These are phyloP conservation scores for Fusarium floridanum DNA, from an alignment of 2,329 filamentous ascomycete species.

Conservation along the genomic window DNA sequence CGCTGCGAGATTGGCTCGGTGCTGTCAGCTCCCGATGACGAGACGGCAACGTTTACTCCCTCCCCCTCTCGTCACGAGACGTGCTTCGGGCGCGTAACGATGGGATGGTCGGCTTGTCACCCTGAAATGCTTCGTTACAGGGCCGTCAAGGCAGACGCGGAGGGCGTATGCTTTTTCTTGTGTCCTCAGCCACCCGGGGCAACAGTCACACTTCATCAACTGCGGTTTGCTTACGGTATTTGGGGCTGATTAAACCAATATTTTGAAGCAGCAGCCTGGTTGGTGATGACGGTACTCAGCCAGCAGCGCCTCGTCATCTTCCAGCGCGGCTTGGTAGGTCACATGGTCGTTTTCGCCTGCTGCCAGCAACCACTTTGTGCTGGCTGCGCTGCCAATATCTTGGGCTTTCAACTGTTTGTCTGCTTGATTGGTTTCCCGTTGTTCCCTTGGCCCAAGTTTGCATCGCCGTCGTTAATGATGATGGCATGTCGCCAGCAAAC, in stretches of 20 bases:
- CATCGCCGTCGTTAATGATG: not conserved
- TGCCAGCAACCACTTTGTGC: not conserved
- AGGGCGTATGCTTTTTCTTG: not conserved
- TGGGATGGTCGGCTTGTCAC: not conserved
- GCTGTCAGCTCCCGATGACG: conserved; percentile 11
- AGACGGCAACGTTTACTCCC: conserved; percentile 5
- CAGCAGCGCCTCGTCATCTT: conserved; percentile 36
- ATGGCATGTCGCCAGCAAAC: conserved; percentile 7
- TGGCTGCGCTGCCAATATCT: not conserved
- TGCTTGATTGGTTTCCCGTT: not conserved
- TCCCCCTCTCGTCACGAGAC: conserved; percentile 19
- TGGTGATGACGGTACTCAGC: conserved; percentile 27
- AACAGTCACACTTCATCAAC: conserved; percentile 9
- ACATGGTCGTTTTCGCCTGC: conserved; percentile 13
- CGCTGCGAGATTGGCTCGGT: conserved; percentile 30
- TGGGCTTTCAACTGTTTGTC: not conserved
- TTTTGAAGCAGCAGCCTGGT: not conserved
- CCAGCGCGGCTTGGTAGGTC: conserved; percentile 12
- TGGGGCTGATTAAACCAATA: conserved; percentile 19
- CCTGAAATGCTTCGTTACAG: conserved; percentile 22
- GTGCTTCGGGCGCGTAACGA: conserved; percentile 16
- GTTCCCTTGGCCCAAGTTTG: not conserved
- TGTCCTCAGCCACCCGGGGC: conserved; percentile 6
- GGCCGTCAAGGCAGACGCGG: not conserved
- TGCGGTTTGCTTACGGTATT: conserved; percentile 2